Evolutionary conservation across 768 basidiomycete species (phyloP), one percentile per base, ranked within the genome.

Genomic region (Suillus placidus): DNA sequence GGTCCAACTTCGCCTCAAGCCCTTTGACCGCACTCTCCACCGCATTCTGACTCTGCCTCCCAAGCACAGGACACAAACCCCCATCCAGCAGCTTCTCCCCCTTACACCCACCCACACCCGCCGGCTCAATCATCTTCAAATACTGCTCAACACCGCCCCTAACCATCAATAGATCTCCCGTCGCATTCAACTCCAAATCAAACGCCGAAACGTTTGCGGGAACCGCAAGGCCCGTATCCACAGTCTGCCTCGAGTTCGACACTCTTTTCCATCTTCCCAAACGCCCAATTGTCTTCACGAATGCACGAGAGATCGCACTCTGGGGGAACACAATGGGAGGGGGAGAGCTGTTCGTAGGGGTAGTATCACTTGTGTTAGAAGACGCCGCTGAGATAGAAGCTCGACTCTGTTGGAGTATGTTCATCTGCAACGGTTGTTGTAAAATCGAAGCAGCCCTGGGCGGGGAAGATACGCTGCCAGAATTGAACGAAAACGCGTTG

Each of bases 261-360:
- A 92, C 92, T 7, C 94, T 87, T 71, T 85, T 91, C 91, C 94
- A 91, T 12, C 91, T 81, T 2, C 94, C 94, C 20, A 96, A 78
- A 6, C 91, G 85, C 6, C 94, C 92, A 35, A 95, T 88, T 3
- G 94, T 94, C 77, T 88, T 90, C 62, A 92, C 88, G 56, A 95
- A 85, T 13, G 85, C 91, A 1, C 92, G 85, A 0, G 91, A 92
- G 18, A 95, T 79, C 0, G 88, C 81, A 70, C 82, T 87, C 62
- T 90, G 87, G 1, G 88, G 84, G 14, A 87, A 77, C 8, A 83
- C 71, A 0, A 71, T 62, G 2, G 81, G 76, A 8, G 84, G 74
- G 0, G 72, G 70, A 10, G 58, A 42, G 14, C 38, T 35, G 38
- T 26, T 40, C 40, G 64, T 66, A 42, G 57, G 63, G 12, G 54